Base-by-base conservation (phyloP, 495 filamentous ascomycete genomes). In the Xylaria telfairii region DNA sequence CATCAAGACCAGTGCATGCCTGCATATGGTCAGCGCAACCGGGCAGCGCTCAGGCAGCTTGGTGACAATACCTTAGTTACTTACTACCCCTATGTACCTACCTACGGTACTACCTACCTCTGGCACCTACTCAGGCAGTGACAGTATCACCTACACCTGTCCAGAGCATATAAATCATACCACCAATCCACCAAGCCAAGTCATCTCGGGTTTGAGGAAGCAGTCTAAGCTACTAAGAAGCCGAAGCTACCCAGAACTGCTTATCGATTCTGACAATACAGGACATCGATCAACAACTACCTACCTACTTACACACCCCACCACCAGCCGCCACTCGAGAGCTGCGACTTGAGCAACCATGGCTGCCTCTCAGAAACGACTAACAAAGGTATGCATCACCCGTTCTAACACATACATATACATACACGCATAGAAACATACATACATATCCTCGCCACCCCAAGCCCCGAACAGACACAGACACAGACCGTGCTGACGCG, bases 301-400 rank as follows among this genome's bases (percentile, higher is more conserved):
- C 44, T 37, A 37, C 34, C 3, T 37, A 37, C 34, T 4, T 37
- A 37, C 34, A 37, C 3, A 8, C 4, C 8, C 34, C 34, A 37
- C 34, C 26, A 19, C 62, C 64, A 46, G 19, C 60, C 60, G 7
- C 54, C 19, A 54, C 26, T 17, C 30, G 4, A 54, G 17, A 4
- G 15, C 34, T 37, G 34, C 34, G 34, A 37, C 34, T 37, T 8
- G 34, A 37, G 3, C 34, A 37, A 77, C 54, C 63, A 83, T 82
- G 79, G 56, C 75, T 15, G 72, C 70, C 10, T 73, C 77, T 4
- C 77, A 80, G 57, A 83, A 83, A 75, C 78, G 81, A 68, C 79
- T 83, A 51, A 71, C 70, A 62, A 83, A 82, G 74, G 81, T 80
- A 70, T n/a, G 51, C 47, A 51, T 26, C 47, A 26, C 47, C 47